Evolutionary conservation across 1,284 basidiomycete genomes (phyloP).

Genomic region (Anthracocystis walkeri): DNA sequence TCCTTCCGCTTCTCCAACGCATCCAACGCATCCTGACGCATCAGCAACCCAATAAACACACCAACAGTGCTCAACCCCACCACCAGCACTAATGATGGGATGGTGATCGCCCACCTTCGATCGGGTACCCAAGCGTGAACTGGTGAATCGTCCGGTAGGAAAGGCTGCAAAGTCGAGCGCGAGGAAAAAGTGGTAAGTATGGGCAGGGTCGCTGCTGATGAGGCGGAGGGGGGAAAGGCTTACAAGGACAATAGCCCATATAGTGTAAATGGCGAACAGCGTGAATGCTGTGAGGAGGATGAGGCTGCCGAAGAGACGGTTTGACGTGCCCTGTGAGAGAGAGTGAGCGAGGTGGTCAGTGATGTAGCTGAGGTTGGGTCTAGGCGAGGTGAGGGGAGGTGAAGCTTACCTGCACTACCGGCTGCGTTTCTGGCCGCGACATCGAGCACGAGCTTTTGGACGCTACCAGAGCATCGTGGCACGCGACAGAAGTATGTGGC

Average conservation of each 20-base stretch:
- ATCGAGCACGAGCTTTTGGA: neutral
- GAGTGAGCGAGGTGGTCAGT: neutral
- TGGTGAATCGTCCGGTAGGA: conserved; percentile 33
- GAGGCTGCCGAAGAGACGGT: conserved; percentile 21
- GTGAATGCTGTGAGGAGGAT: conserved; percentile 20
- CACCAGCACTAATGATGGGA: conserved; percentile 33
- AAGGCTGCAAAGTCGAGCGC: conserved; percentile 21
- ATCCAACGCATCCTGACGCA: conserved; percentile 21
- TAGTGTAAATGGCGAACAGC: conserved; percentile 28
- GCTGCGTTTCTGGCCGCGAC: conserved; percentile 2
- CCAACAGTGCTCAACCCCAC: conserved; percentile 34
- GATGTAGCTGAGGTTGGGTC: neutral
- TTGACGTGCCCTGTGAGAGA: conserved; percentile 16
- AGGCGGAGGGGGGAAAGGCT: neutral
- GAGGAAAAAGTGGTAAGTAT: neutral
- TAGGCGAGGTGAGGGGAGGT: neutral
- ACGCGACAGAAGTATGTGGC: neutral
- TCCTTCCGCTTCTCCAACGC: conserved; percentile 6
- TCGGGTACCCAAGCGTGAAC: conserved; percentile 28
- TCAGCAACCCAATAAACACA: conserved; percentile 26
- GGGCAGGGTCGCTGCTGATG: neutral
- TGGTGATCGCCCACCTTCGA: conserved; percentile 31
- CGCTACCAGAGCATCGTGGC: neutral
- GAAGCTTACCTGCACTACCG: conserved; percentile 11
- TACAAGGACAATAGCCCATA: conserved; percentile 44